Conservation (phyloP, 2,329 filamentous ascomycete genomes). For the Huntiella bhutanensis region DNA sequence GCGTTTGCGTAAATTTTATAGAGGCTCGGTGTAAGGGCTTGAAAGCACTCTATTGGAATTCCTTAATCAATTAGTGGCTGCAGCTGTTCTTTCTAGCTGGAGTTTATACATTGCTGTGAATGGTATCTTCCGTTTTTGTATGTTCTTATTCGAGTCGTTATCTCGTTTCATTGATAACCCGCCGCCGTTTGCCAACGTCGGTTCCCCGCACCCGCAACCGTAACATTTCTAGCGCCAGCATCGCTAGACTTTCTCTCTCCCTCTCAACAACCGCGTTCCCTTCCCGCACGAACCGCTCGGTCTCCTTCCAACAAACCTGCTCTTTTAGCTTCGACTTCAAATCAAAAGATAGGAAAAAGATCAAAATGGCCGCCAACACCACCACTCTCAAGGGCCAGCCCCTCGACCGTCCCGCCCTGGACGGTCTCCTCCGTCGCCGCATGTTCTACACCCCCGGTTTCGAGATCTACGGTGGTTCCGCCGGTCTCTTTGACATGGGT, state of each 20-base stretch:
- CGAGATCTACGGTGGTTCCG: conserved; percentile 83
- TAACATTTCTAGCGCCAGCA: too few species aligned
- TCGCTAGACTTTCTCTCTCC: too few species aligned
- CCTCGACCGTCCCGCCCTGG: conserved; percentile 65
- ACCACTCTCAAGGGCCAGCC: conserved; percentile 80
- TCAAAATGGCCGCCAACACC: conserved; percentile 29
- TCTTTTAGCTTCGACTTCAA: neutral
- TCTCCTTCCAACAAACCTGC: neutral
- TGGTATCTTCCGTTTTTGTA: conserved; percentile 1
- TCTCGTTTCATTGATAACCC: conserved; percentile 1
- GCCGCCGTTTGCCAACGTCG: neutral
- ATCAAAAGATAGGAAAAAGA: conserved; percentile 8
- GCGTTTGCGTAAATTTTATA: neutral
- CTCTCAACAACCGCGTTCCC: too few species aligned
- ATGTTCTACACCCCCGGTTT: conserved; percentile 92
- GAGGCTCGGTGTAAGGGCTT: neutral
- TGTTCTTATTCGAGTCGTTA: conserved; percentile 1
- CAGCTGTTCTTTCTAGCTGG: conserved; percentile 7
- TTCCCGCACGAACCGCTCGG: neutral
- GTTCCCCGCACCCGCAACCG: neutral
- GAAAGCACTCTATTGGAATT: too few species aligned
- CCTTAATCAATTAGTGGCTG: neutral
- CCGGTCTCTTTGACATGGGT: conserved; percentile 83
- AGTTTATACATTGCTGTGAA: conserved; percentile 5
- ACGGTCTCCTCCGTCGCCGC: conserved; percentile 70